Conservation (phyloP, 768 basidiomycete genomes). For the Cystobasidium tubakii region DNA sequence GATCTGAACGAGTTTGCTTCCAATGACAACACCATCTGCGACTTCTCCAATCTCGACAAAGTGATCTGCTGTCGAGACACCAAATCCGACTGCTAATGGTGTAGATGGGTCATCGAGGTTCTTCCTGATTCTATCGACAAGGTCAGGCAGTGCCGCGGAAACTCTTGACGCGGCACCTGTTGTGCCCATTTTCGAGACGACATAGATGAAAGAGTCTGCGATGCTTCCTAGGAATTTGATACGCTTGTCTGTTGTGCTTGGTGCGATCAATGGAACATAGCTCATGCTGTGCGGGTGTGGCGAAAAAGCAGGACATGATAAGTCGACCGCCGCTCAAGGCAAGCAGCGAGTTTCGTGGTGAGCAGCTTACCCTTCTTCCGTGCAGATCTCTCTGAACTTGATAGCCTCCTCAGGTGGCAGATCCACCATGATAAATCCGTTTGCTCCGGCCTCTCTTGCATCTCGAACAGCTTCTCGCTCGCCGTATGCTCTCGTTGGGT, state of each 20-base stretch:
- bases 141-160: conserved; percentile 74
- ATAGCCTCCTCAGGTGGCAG: conserved; percentile 95
- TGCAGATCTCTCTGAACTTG: conserved; percentile 80
- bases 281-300: conserved; percentile 60
- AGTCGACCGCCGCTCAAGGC: not conserved
- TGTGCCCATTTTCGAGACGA: conserved; percentile 99
- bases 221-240: conserved; percentile 87
- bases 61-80: conserved; percentile 81
- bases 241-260: conserved; percentile 78
- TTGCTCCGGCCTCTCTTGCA: conserved; percentile 81
- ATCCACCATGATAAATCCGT: conserved; percentile 96
- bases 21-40: conserved; percentile 93
- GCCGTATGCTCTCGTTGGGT: conserved; percentile 88
- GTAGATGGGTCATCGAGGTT: conserved; percentile 40
- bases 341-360: not conserved
- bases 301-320: not conserved
- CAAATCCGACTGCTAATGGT: conserved; percentile 93
- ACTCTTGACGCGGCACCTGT: conserved; percentile 80
- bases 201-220: conserved; percentile 94
- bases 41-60: conserved; percentile 80
- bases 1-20: conserved; percentile 73
- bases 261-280: conserved; percentile 90
- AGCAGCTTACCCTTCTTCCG: conserved; percentile 63
- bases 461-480: conserved; percentile 90
- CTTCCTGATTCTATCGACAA: conserved; percentile 74